Evolutionary conservation across 805 yeast species (phyloP).

Genomic region (Candida boidinii): DNA sequence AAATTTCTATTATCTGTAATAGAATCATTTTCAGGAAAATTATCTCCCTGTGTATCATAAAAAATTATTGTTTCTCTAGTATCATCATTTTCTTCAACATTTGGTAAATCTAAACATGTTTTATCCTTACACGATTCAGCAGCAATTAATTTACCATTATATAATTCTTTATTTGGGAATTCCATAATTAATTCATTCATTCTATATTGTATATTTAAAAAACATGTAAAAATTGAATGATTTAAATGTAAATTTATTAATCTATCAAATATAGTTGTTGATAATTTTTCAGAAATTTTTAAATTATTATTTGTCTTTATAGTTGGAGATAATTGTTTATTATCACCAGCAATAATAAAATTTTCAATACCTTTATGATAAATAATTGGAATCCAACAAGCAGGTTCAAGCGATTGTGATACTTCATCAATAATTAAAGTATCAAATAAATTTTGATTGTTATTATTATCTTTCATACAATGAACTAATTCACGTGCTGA

Average conservation of each 20-base stretch:
- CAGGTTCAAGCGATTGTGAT: conserved; percentile 89
- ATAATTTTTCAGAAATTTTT: conserved; percentile 37
- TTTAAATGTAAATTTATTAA: conserved; percentile 41
- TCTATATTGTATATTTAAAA: conserved; percentile 76
- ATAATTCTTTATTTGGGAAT: conserved; percentile 64
- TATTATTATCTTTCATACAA: conserved; percentile 24
- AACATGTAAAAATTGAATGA: conserved; percentile 36
- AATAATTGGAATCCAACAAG: conserved; percentile 90
- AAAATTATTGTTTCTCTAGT: conserved; percentile 55
- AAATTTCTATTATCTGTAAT: conserved; percentile 15
- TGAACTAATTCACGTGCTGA: conserved; percentile 63
- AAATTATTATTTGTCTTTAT: conserved; percentile 45
- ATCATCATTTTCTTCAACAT: conserved; percentile 35
- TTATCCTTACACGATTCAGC: conserved; percentile 46
- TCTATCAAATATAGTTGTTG: conserved; percentile 74
- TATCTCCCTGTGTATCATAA: conserved; percentile 93
- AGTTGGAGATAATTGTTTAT: conserved; percentile 87
- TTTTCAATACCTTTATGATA: conserved; percentile 46
- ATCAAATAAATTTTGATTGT: conserved; percentile 47
- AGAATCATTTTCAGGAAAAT: conserved; percentile 54
- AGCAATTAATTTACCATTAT: conserved; percentile 56
- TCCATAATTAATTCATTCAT: conserved; percentile 76
- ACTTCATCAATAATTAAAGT: conserved; percentile 91
- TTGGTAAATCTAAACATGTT: conserved; percentile 45
- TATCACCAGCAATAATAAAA: conserved; percentile 85